These are phyloP conservation scores for Taxillus chinensis DNA, from an alignment of 164 flowering plant genomes.

Conservation along the genomic window DNA sequence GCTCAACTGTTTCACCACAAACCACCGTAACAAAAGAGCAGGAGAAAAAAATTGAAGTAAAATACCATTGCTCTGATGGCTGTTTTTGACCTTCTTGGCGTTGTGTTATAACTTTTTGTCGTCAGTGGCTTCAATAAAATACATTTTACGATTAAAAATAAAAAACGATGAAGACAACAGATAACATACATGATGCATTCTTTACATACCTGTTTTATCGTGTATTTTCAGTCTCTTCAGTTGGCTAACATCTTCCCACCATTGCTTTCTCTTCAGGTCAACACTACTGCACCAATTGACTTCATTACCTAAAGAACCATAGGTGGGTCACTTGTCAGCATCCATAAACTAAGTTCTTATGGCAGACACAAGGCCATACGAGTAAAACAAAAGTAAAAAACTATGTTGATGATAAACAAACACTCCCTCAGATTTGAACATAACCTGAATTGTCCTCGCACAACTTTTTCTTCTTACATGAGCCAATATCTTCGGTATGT, in stretches of 20 bases:
- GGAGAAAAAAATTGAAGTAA: too few relatives aligned
- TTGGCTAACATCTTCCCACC: conserved; percentile 10
- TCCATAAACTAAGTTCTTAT: background rate
- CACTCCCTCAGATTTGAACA: background rate
- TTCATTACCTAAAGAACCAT: conserved; percentile 3
- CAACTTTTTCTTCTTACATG: conserved; percentile 19
- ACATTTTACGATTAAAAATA: background rate
- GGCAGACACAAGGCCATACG: background rate
- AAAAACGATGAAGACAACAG: background rate
- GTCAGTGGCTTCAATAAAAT: background rate
- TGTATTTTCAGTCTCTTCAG: conserved; percentile 24
- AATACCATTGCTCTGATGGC: too few relatives aligned
- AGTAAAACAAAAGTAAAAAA: background rate
- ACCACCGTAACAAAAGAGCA: too few relatives aligned
- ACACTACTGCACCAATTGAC: background rate
- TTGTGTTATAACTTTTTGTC: background rate
- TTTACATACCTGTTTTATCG: conserved; percentile 14
- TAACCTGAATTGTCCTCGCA: conserved; percentile 17
- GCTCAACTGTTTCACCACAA: too few relatives aligned
- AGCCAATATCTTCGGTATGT: conserved; percentile 13
- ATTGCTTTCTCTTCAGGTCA: conserved; percentile 26
- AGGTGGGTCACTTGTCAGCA: background rate
- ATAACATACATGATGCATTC: background rate
- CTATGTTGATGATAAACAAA: background rate
- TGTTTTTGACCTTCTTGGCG: too few relatives aligned